Conservation (phyloP, 345 rosid species). For the Camelina hispida region DNA sequence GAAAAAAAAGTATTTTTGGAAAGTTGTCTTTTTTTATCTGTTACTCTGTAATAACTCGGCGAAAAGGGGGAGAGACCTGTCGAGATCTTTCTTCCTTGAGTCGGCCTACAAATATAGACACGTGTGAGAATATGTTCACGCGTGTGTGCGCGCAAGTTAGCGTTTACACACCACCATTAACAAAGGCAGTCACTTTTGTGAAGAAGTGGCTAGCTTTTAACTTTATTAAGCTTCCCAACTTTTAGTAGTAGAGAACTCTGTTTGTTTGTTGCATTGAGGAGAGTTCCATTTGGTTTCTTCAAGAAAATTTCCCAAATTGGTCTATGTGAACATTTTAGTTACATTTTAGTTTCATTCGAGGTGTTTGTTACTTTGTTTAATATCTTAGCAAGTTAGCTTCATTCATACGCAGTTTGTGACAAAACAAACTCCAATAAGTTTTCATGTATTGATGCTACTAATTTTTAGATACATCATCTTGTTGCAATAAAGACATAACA, state of each 20-base stretch:
- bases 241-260: background rate
- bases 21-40: slow-evolving; percentile 18
- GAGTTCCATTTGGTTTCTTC: background rate
- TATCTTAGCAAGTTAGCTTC: too few relatives aligned
- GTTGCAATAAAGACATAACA: background rate
- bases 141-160: slow-evolving; percentile 37
- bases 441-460: background rate
- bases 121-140: slow-evolving; percentile 23
- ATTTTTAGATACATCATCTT: background rate
- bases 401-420: too few relatives aligned
- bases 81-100: background rate
- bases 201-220: background rate
- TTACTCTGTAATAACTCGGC: slow-evolving; percentile 22
- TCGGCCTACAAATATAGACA: background rate
- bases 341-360: background rate
- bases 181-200: background rate
- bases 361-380: too few relatives aligned
- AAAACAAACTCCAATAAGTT: too few relatives aligned
- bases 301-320: background rate
- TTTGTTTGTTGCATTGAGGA: background rate
- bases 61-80: slow-evolving; percentile 8
- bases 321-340: slow-evolving; percentile 4
- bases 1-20: background rate
- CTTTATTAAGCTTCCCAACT: background rate
- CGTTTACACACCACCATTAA: background rate